Base-by-base conservation (phyloP, 192 early-diverging fungal species). In the Backusella mclennaniae region DNA sequence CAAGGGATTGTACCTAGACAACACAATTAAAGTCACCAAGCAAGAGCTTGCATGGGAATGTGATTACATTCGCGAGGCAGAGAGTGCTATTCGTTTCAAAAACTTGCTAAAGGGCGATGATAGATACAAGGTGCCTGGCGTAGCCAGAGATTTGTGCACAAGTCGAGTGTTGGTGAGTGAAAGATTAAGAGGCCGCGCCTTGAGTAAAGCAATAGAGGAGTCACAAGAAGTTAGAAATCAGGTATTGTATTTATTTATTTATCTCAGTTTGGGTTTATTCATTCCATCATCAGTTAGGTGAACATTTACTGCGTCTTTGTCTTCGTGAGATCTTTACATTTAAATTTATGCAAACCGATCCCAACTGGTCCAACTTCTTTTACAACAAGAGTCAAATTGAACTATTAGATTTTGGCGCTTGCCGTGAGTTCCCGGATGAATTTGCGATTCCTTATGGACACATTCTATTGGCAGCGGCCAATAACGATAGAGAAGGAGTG, bases 291-390 rank as follows among this genome's bases (percentile, higher is more conserved):
- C 82, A 91, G 84, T 89, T 99, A 11, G 95, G 93, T 1, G 86
- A 87, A n/a, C 83, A 82, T 14, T 82, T 98, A 26, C 84, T 99
- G 68, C 80, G 87, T 3, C 90, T 99, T 8, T 96, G 93, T 80
- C 85, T 99, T 52, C 84, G 88, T 46, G 97, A 99, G 79, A 84
- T 99, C 52, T 98, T 97, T 80, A 89, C 92, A 66, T 98, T 95
- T 83, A 86, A 90, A 73, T 98, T 93, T 82, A 99, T 99, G 98
- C 98, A 99, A 83, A 99, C 98, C 6, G 98, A 99, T 83, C 98
- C 98, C 2, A 99, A 99, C 80, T 99, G 98, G 98, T 90, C 93
- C 68, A 99, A 99, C 82, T 99, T 99, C 80, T 83, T 99, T 69
- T 99, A 96, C 79, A 92, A 96, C 74, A 77, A 68, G 3, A 84